Base-by-base conservation (phyloP, 2,329 filamentous ascomycete genomes). In the Whalleya microplaca region DNA sequence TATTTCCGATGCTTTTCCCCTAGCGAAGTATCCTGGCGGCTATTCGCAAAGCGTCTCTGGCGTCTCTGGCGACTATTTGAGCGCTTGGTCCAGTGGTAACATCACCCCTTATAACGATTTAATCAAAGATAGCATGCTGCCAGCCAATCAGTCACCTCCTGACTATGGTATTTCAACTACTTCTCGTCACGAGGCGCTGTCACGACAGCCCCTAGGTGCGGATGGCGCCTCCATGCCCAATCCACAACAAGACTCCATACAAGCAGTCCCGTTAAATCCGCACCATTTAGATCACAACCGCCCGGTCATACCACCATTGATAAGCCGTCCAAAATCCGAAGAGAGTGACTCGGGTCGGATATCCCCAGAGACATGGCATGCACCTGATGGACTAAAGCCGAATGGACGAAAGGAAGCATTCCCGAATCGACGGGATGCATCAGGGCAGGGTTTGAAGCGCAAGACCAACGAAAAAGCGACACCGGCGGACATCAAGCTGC, bases 1-100 rank as follows among this genome's bases (percentile, higher is more conserved):
- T 2, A 61, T 80, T 9, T 63, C 63, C 2, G 73, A 76, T 20
- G 75, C 78, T 8, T 66, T 81, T 2, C 73, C 76, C 1, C 67
- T 67, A 55, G 63, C 69, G 8, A 70, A 76, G 41, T 59, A 69
- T 41, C 45, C 53, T 29, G 40, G 47, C 27, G 42, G 52, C 41
- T 55, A 56, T 37, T 52, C 21, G 41, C 55, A 44, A 51, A 41
- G 23, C 10, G 32, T 12, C n/a, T n/a, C 23, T 27, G 9, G 9
- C 9, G 4, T 4, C 6, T 12, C 47, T 44, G 18, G 12, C 42
- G 14, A 46, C 14, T 21, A 14, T 18, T 45, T 49, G 48, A 29
- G 18, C 40, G n/a, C 43, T 4, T 44, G 41, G 42, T 40, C 20
- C 12, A 43, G 45, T 41, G 21, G 20, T 2, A 27, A 32, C n/a